Conservation (phyloP, 441 rosid genomes). For the Pelargonium australe region DNA sequence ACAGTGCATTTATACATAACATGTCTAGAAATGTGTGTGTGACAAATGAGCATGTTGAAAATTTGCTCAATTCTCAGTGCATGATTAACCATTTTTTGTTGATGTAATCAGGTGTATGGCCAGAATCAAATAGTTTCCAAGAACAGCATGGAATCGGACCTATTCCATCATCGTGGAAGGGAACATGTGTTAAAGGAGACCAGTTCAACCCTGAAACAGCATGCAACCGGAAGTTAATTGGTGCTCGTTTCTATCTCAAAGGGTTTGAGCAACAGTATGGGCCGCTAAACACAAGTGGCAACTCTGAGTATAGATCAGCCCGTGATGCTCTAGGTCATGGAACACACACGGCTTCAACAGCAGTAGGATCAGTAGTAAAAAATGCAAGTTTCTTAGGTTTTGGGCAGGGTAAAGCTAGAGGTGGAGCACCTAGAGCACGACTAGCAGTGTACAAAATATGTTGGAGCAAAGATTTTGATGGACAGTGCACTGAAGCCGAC, state of each 20-base stretch:
- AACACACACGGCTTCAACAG: constrained; percentile 48
- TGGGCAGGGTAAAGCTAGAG: constrained; percentile 44
- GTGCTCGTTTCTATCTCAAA: constrained; percentile 49
- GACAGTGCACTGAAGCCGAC: constrained; percentile 44
- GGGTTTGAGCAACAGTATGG: constrained; percentile 38
- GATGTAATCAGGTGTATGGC: constrained; percentile 53
- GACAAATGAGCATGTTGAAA: too few relatives aligned
- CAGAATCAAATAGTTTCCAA: constrained; percentile 52
- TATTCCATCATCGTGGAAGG: constrained; percentile 51
- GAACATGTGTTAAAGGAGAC: constrained; percentile 49
- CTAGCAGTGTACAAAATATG: constrained; percentile 56
- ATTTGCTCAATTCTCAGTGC: too few relatives aligned
- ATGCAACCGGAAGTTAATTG: constrained; percentile 56
- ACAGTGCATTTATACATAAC: too few relatives aligned
- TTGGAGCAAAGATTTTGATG: constrained; percentile 31
- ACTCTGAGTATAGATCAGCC: constrained; percentile 38
- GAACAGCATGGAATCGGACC: constrained; percentile 34
- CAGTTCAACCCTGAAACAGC: constrained; percentile 35
- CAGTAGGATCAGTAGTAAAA: constrained; percentile 37
- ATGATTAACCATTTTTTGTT: background rate
- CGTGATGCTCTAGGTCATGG: constrained; percentile 41
- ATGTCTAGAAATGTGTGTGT: too few relatives aligned
- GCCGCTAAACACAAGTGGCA: constrained; percentile 19
- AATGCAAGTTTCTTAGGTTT: constrained; percentile 36
- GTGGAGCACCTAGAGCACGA: constrained; percentile 60